phyloP scores from a whole-genome alignment of 352 stramenopile genomes.

The Phytophthora sansomeana region DNA sequence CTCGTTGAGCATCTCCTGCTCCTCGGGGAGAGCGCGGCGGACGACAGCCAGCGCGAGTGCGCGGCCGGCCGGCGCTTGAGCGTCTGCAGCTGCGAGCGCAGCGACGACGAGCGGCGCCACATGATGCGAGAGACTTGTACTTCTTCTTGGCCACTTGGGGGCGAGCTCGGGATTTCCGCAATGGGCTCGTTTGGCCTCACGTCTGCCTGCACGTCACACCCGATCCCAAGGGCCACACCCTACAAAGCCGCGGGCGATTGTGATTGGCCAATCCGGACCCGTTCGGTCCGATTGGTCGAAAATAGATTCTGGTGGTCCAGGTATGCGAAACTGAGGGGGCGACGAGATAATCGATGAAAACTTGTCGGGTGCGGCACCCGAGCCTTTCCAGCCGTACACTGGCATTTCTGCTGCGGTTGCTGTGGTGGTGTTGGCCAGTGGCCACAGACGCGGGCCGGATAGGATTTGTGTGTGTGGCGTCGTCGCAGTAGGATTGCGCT shows the following conservation, averaged over 20 bases:
- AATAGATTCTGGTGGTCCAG: constrained; percentile 34
- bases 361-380: not conserved
- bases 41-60: constrained; percentile 49
- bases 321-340: constrained; percentile 21
- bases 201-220: constrained; percentile 34
- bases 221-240: constrained; percentile 13
- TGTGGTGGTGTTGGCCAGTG: constrained; percentile 22
- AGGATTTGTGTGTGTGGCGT: constrained; percentile 21
- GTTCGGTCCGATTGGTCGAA: constrained; percentile 17
- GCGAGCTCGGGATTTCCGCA: constrained; percentile 33
- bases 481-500: not conserved
- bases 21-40: constrained; percentile 54
- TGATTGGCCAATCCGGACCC: constrained; percentile 20
- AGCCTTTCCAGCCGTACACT: constrained; percentile 24
- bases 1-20: constrained; percentile 73
- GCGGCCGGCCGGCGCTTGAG: constrained; percentile 17
- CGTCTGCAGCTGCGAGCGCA: constrained; percentile 27
- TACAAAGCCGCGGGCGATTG: constrained; percentile 15
- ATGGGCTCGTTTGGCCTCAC: constrained; percentile 21
- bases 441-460: constrained; percentile 13
- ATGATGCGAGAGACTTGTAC: constrained; percentile 19
- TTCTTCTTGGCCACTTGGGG: constrained; percentile 34
- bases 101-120: constrained; percentile 50
- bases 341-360: not conserved
- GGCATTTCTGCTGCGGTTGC: not conserved